Conservation (phyloP, 495 filamentous ascomycete genomes). For the Talaromyces ruber region DNA sequence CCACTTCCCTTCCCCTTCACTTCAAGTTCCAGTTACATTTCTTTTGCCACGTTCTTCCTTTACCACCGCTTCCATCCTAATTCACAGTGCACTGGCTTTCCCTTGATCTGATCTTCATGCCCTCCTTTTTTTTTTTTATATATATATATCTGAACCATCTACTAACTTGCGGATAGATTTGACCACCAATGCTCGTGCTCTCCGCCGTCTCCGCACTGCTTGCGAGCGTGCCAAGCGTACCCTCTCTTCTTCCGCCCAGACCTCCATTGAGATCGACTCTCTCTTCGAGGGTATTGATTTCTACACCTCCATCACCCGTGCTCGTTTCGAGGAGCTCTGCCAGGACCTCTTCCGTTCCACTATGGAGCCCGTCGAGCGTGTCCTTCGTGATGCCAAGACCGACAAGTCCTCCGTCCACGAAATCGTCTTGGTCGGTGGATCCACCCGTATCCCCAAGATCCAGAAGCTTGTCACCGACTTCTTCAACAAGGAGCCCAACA, state of each 20-base stretch:
- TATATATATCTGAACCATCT: constrained; percentile 4
- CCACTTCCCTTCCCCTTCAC: too few species aligned
- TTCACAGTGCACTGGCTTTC: too few species aligned
- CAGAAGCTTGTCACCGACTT: constrained; percentile 98
- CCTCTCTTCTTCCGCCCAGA: constrained; percentile 91
- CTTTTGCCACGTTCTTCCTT: too few species aligned
- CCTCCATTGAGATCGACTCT: constrained; percentile 97
- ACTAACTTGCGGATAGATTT: constrained; percentile 47
- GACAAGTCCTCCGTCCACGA: constrained; percentile 95
- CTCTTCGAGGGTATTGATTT: constrained; percentile 97
- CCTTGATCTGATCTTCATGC: too few species aligned
- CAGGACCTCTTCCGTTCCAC: constrained; percentile 93
- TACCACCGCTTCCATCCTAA: too few species aligned
- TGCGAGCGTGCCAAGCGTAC: constrained; percentile 99
- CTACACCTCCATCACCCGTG: constrained; percentile 98
- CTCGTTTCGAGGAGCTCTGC: constrained; percentile 98
- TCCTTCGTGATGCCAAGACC: constrained; percentile 90
- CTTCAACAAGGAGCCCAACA: constrained; percentile 99
- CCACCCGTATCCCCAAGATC: constrained; percentile 97
- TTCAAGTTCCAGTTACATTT: too few species aligned
- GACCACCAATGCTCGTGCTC: constrained; percentile 85
- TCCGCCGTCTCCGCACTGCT: constrained; percentile 94
- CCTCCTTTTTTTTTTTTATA: not conserved
- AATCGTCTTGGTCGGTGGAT: constrained; percentile 97
- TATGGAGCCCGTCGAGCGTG: constrained; percentile 96